Base-by-base conservation (phyloP, 2,329 filamentous ascomycete species). In the Xylariaceae sp. region DNA sequence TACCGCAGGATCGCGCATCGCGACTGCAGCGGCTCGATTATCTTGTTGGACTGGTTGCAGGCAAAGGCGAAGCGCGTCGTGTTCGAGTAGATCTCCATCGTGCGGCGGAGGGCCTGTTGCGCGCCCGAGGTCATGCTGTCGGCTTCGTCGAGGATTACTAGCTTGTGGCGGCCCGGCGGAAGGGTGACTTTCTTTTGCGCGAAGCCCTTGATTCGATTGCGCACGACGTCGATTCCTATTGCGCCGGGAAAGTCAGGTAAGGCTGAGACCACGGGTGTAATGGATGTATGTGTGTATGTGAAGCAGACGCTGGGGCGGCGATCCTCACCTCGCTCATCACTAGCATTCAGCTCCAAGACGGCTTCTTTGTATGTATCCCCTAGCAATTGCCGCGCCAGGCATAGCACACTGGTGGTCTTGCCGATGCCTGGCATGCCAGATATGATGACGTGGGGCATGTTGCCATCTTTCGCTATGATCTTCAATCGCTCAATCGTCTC, bases 371-470 rank as follows among this genome's bases (percentile, higher is more conserved):
- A 99, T 29, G 89, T 81, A 67, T 95, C 88, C 8, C 94, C 94
- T 1, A 99, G 79, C 56, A 99, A 75, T 70, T 97, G 92, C 55
- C 92, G 83, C 16, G 94, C 94, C 44, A 99, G 83, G 69, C 94
- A 97, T 57, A 97, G 77, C 52, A 99, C 86, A 52, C 91, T 96
- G 0, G 94, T 97, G 3, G 94, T 99, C 78, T 99, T 99, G 72
- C 94, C 94, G 67, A 97, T 99, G 68, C 94, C 94, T 18, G 94
- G 94, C 91, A 96, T 97, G 56, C 94, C 94, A n/a, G 90, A 96
- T 67, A 99, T 97, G 73, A 99, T 97, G 67, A 99, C 84, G 74
- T 99, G 94, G 2, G 94, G 94, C 92, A 99, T 96, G 74, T 99
- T 99, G 64, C 94, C 94, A 75, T 97, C 94, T 72, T 92, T 94